Percentiles rank a stretch among this genome's conserved stretches.
Conservation (phyloP, 805 yeast species). For the Nakazawaea ishiwadae region DNA sequence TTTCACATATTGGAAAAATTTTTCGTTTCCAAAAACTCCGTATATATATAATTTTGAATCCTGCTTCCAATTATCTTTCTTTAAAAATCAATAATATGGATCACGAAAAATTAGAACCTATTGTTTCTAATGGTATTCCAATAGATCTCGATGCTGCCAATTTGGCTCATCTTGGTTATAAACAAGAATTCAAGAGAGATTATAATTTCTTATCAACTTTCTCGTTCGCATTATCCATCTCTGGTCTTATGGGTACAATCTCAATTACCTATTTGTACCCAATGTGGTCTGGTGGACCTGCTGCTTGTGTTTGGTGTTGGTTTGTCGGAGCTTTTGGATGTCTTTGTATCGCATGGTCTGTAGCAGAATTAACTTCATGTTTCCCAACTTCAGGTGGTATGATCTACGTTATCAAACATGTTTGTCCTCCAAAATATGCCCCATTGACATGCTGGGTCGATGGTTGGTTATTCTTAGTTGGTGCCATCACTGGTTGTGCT, state of each 20-base stretch:
- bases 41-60: too few species aligned
- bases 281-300: slow-evolving; percentile 52
- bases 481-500: slow-evolving; percentile 47
- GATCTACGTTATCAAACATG: slow-evolving; percentile 42
- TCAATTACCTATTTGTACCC: slow-evolving; percentile 49
- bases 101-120: too few species aligned
- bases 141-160: slow-evolving; percentile 27
- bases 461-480: slow-evolving; percentile 45
- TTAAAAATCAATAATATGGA: too few species aligned
- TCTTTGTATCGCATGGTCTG: slow-evolving; percentile 46
- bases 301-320: slow-evolving; percentile 65
- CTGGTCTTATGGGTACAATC: slow-evolving; percentile 61
- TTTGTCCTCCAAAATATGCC: slow-evolving; percentile 42
- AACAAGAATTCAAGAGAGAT: slow-evolving; percentile 54
- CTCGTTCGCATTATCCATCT: slow-evolving; percentile 60
- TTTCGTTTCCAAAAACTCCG: too few species aligned
- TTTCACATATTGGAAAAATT: too few species aligned
- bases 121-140: slow-evolving; percentile 9
- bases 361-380: slow-evolving; percentile 44
- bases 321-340: slow-evolving; percentile 49
- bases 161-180: slow-evolving; percentile 47
- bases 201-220: slow-evolving; percentile 58
- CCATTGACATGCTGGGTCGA: slow-evolving; percentile 52
- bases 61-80: too few species aligned
- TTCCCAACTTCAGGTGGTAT: slow-evolving; percentile 54